phyloP scores from a whole-genome alignment of 2,329 filamentous ascomycete species.

The Hypomyces perniciosus region DNA sequence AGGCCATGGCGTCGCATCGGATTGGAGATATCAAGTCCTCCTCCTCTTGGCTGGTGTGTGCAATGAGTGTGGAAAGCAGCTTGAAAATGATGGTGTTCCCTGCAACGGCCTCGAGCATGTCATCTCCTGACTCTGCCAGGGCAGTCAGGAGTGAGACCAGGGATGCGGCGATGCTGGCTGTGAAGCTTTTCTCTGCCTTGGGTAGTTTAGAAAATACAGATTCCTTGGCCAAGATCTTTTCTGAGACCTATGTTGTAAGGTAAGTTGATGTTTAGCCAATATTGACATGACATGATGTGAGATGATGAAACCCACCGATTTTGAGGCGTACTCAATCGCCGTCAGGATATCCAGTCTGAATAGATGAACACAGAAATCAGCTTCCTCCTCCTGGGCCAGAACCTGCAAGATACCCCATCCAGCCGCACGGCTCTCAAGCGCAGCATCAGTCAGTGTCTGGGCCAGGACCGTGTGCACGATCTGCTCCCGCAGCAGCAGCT shows the following conservation, averaged over 20 bases:
- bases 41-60: constrained; percentile 37
- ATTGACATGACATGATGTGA: not conserved
- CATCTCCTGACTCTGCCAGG: constrained; percentile 54
- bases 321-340: constrained; percentile 51
- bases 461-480: constrained; percentile 57
- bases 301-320: constrained; percentile 37
- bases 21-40: constrained; percentile 36
- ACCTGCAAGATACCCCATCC: constrained; percentile 63
- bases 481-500: constrained; percentile 60
- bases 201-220: constrained; percentile 40
- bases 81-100: constrained; percentile 42
- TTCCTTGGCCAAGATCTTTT: constrained; percentile 37
- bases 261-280: not conserved
- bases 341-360: constrained; percentile 56
- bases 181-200: constrained; percentile 47
- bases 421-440: constrained; percentile 56
- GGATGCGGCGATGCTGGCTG: constrained; percentile 50
- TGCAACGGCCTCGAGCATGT: constrained; percentile 51
- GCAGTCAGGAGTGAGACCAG: constrained; percentile 47
- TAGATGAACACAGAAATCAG: constrained; percentile 61
- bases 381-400: constrained; percentile 57
- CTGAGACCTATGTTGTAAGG: constrained; percentile 32
- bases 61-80: constrained; percentile 50
- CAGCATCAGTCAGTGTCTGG: constrained; percentile 58
- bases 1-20: constrained; percentile 45